Conservation (phyloP, 75 land plant species). For the Selaginella tamariscina region DNA sequence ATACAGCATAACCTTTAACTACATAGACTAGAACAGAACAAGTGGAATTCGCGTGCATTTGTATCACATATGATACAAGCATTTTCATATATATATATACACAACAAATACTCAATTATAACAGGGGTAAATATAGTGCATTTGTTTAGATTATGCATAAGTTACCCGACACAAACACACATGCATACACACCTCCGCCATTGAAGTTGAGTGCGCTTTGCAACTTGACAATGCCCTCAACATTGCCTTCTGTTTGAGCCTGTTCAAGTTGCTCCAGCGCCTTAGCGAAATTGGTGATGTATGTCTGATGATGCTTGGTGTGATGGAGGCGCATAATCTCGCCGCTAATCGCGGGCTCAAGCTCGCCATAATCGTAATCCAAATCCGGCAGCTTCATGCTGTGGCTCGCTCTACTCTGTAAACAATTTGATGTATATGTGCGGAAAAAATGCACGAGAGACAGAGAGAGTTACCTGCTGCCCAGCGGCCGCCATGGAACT, state of each 20-base stretch:
- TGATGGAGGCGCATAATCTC: constrained; percentile 94
- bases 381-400: constrained; percentile 37
- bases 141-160: no score
- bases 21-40: neutral
- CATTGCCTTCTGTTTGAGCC: constrained; percentile 39
- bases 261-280: constrained; percentile 72
- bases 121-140: no score
- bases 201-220: constrained; percentile 95
- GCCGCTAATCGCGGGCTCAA: constrained; percentile 85
- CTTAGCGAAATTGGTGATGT: constrained; percentile 76
- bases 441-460: no score
- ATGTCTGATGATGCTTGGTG: constrained; percentile 92
- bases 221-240: constrained; percentile 41
- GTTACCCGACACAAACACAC: no score
- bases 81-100: neutral
- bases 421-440: no score
- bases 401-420: neutral
- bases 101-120: constrained; percentile 1
- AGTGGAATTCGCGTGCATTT: neutral
- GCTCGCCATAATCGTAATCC: constrained; percentile 81
- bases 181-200: constrained; percentile 94
- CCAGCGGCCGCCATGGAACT: neutral
- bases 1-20: neutral
- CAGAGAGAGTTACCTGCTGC: no score
- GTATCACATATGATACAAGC: no score